Conservation (phyloP, 129 eudicot species). For the Chrysanthemum makinoi region DNA sequence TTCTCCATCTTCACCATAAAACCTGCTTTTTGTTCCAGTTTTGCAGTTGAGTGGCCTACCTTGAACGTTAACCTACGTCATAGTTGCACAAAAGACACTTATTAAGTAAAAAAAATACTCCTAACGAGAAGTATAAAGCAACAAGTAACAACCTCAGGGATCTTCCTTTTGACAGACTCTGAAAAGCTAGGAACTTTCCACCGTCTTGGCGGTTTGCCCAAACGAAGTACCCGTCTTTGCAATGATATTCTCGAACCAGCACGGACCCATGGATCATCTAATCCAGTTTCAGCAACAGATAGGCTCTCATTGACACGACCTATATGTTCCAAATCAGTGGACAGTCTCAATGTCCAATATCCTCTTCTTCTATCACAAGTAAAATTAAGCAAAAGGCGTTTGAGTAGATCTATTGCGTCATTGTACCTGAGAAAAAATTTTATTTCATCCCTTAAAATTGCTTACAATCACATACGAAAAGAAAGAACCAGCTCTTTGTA, state of each 20-base stretch:
- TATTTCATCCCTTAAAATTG: constrained; percentile 10
- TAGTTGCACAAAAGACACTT: not conserved
- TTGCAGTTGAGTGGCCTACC: constrained; percentile 80
- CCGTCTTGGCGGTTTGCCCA: constrained; percentile 93
- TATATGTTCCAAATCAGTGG: constrained; percentile 82
- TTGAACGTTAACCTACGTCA: constrained; percentile 61
- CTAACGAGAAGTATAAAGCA: constrained; percentile 5
- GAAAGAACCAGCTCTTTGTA: not conserved
- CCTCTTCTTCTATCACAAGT: constrained; percentile 86
- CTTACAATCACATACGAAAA: not conserved
- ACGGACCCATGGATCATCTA: constrained; percentile 90
- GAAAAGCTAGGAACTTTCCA: constrained; percentile 83
- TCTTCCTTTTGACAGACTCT: constrained; percentile 72
- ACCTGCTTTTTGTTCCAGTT: constrained; percentile 73
- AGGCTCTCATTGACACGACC: constrained; percentile 76
- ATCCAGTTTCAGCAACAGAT: constrained; percentile 70
- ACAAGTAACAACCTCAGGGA: constrained; percentile 56
- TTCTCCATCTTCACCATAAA: constrained; percentile 92
- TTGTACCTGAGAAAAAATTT: constrained; percentile 47
- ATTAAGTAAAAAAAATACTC: constrained; percentile 10
- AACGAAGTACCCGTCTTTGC: constrained; percentile 81
- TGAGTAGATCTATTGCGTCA: constrained; percentile 73
- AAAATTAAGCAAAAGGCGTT: constrained; percentile 48
- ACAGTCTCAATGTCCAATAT: constrained; percentile 91
- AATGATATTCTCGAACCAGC: constrained; percentile 82